Base-by-base conservation (phyloP, 345 rosid genomes). In the Lumnitzera littorea region DNA sequence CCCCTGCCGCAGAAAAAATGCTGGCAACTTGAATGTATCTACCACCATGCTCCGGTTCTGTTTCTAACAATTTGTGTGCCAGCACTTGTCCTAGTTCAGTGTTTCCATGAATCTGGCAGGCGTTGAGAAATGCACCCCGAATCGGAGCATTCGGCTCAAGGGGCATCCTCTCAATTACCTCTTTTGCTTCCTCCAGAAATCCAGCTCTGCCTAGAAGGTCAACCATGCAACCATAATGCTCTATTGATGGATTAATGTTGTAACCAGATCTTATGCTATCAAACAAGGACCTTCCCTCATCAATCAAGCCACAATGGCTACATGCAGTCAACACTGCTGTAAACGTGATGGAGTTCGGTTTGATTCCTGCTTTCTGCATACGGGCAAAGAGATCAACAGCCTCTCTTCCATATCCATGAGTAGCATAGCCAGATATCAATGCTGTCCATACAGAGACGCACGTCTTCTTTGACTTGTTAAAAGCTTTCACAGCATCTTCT, bases 171-270 rank as follows among this genome's bases (percentile, higher is more conserved):
- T 73, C 69, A n/a, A 79, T 74, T 65, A 83, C 63, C 62, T 61
- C 51, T 53, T 65, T 72, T 11, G 88, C 85, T 73, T 82, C 84
- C 55, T 71, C 63, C 15, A 91, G 78, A 31, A 77, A 67, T 53
- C 95, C 90, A 51, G 87, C 90, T 73, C 88, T 79, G 55, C 90
- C 85, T 5, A 90, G 81, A 46, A 87, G 81, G 80, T 87, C 88
- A 63, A 85, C 91, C 82, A 90, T 66, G 73, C 95, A 83, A 9
- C 96, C 95, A 36, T 80, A 90, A 62, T 90, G 96, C 73, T 90
- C 90, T n/a, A 84, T 55, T 1, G 74, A 67, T 11, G 97, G 95
- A 17, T 63, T 76, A 72, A 82, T 55, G 57, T 62, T 60, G 62
- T 82, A 60, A 25, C 73, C 74, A 25, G 74, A 76, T 24, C 55